Evolutionary conservation across 345 rosid genomes (phyloP), one percentile per base, ranked within the genome.

Genomic region (Nephelium lappaceum): DNA sequence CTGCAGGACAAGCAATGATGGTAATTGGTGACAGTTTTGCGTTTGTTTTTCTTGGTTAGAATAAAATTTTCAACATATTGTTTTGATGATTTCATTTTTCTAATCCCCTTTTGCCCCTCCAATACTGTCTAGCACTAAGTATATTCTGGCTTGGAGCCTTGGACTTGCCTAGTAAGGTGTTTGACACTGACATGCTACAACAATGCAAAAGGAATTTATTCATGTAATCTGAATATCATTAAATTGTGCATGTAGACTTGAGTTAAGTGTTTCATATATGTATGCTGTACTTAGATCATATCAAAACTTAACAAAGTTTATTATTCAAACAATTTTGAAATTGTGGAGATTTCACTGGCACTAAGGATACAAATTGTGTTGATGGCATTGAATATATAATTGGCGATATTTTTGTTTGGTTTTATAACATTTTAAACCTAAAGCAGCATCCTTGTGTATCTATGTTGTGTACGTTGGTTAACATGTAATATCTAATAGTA

Each of bases 1-100:
- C 99, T 60, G 98, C 95, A 39, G 98, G 99, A 75, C 99, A 92
- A 83, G 85, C 98, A 66, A 83, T 76, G 92, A 95, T 93, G 97
- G 97, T 95, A 81, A 85, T 23, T 15, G n/a, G 31, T 24, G 63
- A 36, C n/a, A 11, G 11, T 62, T 58, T 10, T 45, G 4, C 53
- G 45, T 63, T 66, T 47, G 6, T 0, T 36, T 51, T 79, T 15
- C 75, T 55, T 71, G 15, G 65, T 78, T 75, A 1, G 11, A n/a
- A 18, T 64, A n/a, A 27, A 9, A 23, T 31, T 47, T 57, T 42
- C 5, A 64, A 15, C 67, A 60, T 60, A 15, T 38, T 64, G 4
- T 19, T 15, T 16, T 55, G 21, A 41, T 38, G 14, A 24, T 3
- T 15, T 4, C 15, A 64, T 53, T 55, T 66, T 11, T 41, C 24